Evolutionary conservation across 1,284 basidiomycete genomes (phyloP), one percentile per base, ranked within the genome.

Genomic region (Ganoderma sp.): DNA sequence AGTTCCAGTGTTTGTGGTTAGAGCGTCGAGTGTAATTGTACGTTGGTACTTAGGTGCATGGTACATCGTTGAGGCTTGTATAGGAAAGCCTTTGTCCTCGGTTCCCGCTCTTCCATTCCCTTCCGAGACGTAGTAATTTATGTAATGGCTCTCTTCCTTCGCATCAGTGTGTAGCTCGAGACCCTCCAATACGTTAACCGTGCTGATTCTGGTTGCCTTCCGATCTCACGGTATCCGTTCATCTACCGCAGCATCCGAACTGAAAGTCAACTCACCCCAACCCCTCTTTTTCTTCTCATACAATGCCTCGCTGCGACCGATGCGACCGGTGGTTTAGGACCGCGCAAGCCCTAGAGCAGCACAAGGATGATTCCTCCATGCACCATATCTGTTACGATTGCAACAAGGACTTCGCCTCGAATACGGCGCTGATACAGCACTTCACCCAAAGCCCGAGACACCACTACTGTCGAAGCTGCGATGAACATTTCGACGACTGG

Each of bases 351-450:
- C 61, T 75, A 3, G 37, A 66, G 50, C 79, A 79, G 63, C 78
- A 81, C 69, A 61, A 70, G 62, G 61, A 71, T 12, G 66, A 77
- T 69, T 82, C 80, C 2, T 14, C 59, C 42, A 59, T 43, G 12
- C 82, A 83, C 56, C 63, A 78, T 61, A 68, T 79, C 42, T 85
- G 84, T 73, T 45, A 75, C 37, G 67, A 76, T 2, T 84, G 83
- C 73, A 65, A 67, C 59, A 65, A 48, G 28, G 71, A 73, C 57
- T 76, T 76, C 58, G 57, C 66, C 12, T 65, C 69, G n/a, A 37
- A 64, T 6, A 14, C 15, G 22, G 68, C 52, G 9, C 63, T 73
- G n/a, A 58, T 45, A 3, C 68, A 75, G 67, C 77, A 78, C 57
- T 75, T 63, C 62, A 60, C 63, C 12, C 73, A 75, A 25, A 78